Evolutionary conservation across 1,139 yeast species (phyloP).

Genomic region (Nakaseomyces bracarensis): DNA sequence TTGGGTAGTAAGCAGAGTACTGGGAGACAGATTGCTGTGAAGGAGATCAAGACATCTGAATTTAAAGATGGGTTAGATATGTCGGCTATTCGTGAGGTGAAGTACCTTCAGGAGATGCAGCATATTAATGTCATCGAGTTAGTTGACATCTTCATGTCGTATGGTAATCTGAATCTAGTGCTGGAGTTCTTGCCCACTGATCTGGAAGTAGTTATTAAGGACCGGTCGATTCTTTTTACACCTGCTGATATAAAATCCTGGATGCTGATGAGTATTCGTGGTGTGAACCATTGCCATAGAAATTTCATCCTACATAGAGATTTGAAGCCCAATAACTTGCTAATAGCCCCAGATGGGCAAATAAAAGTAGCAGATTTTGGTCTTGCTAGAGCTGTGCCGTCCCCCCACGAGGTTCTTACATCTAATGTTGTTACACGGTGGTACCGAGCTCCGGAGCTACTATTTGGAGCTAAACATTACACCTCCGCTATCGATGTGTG

Average conservation of each 20-base stretch:
- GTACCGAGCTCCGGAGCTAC: slow-evolving; percentile 92
- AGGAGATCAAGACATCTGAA: slow-evolving; percentile 89
- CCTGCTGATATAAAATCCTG: slow-evolving; percentile 89
- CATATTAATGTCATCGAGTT: slow-evolving; percentile 82
- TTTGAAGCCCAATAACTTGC: slow-evolving; percentile 71
- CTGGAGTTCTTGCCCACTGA: slow-evolving; percentile 89
- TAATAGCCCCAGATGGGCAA: slow-evolving; percentile 79
- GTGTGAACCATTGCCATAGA: slow-evolving; percentile 91
- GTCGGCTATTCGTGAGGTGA: slow-evolving; percentile 94
- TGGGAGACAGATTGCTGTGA: slow-evolving; percentile 62
- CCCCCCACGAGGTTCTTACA: slow-evolving; percentile 72
- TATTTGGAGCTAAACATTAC: slow-evolving; percentile 84
- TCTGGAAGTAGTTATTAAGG: slow-evolving; percentile 81
- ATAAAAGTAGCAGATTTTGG: slow-evolving; percentile 96
- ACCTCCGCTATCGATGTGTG: slow-evolving; percentile 85
- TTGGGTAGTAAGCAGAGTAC: slow-evolving; percentile 56
- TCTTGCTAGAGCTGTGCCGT: slow-evolving; percentile 74
- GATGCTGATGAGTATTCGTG: slow-evolving; percentile 88
- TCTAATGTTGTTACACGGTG: slow-evolving; percentile 95
- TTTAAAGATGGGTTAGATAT: slow-evolving; percentile 95
- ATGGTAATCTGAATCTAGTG: slow-evolving; percentile 70
- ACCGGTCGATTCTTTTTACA: slow-evolving; percentile 63
- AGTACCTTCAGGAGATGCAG: slow-evolving; percentile 76
- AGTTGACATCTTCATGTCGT: slow-evolving; percentile 72
- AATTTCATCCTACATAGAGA: slow-evolving; percentile 86